Evolutionary conservation across 345 rosid genomes (phyloP).

Genomic region (Citrus maxima): DNA sequence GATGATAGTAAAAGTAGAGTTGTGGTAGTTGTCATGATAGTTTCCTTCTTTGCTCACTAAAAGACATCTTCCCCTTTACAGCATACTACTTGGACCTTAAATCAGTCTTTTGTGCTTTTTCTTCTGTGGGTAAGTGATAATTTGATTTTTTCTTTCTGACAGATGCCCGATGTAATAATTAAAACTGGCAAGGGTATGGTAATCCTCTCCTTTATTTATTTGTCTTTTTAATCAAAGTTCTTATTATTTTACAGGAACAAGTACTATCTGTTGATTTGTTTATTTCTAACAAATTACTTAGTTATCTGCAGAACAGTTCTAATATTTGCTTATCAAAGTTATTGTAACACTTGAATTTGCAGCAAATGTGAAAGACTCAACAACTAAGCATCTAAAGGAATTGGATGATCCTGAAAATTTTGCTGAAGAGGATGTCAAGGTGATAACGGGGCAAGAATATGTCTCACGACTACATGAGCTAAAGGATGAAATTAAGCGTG

Average conservation of each 20-base stretch:
- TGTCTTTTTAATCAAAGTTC: background rate
- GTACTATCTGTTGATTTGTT: background rate
- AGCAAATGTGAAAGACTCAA: constrained; percentile 47
- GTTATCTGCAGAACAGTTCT: constrained; percentile 9
- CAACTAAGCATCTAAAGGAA: constrained; percentile 46
- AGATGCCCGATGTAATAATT: constrained; percentile 65
- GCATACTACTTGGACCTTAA: background rate
- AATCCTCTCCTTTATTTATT: background rate
- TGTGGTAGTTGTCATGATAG: background rate
- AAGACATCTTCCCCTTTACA: background rate
- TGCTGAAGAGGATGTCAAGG: constrained; percentile 46
- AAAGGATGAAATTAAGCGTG: constrained; percentile 65
- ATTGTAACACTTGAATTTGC: constrained; percentile 21
- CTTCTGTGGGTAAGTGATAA: constrained; percentile 6
- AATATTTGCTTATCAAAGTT: constrained; percentile 10
- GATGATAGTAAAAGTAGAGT: background rate
- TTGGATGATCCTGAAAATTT: constrained; percentile 49
- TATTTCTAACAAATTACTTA: background rate
- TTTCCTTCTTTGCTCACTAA: background rate
- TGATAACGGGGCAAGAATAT: constrained; percentile 69
- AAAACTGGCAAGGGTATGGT: constrained; percentile 61
- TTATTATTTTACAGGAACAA: background rate
- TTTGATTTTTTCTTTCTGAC: constrained; percentile 18
- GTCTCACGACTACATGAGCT: constrained; percentile 65
- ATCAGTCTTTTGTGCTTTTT: background rate